Evolutionary conservation across 495 filamentous ascomycete species (phyloP).

Genomic region (Trichoderma parareesei): DNA sequence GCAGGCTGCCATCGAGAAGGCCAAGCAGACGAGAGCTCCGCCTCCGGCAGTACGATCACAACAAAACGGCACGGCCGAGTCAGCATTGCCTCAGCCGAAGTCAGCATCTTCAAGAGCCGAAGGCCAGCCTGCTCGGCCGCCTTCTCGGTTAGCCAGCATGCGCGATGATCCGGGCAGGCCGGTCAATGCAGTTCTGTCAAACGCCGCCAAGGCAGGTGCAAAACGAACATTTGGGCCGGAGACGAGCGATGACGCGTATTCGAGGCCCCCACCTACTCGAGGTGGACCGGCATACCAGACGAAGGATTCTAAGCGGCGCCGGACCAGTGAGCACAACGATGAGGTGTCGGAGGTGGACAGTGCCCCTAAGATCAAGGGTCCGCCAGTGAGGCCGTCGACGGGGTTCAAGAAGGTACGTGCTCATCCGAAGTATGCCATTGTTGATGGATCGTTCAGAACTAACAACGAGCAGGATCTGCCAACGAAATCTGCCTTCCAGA

Average conservation of each 20-base stretch:
- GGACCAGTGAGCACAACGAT: constrained; percentile 50
- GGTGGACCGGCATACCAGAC: constrained; percentile 39
- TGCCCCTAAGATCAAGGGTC: constrained; percentile 55
- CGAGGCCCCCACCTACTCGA: constrained; percentile 21
- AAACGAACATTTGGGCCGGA: constrained; percentile 47
- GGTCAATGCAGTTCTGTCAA: constrained; percentile 35
- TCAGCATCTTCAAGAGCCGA: constrained; percentile 11
- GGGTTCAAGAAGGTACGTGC: constrained; percentile 64
- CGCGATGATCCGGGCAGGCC: constrained; percentile 35
- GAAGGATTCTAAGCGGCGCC: constrained; percentile 49
- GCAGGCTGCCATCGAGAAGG: constrained; percentile 64
- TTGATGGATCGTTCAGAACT: constrained; percentile 13
- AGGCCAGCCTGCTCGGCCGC: constrained; percentile 25
- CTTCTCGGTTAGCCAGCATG: constrained; percentile 32
- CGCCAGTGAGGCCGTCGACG: constrained; percentile 73
- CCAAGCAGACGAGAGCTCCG: constrained; percentile 46
- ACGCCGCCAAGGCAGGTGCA: constrained; percentile 32
- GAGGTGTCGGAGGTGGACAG: constrained; percentile 33
- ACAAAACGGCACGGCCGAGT: constrained; percentile 38
- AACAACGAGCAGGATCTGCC: constrained; percentile 43
- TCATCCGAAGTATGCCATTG: not conserved
- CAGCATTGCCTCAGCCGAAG: not conserved
- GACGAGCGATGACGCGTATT: constrained; percentile 34
- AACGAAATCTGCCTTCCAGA: constrained; percentile 55
- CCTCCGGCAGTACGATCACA: constrained; percentile 43